Evolutionary conservation across 2,329 filamentous ascomycete genomes (phyloP), one percentile per base, ranked within the genome.

Genomic region (Lasiodiplodia gonubiensis): DNA sequence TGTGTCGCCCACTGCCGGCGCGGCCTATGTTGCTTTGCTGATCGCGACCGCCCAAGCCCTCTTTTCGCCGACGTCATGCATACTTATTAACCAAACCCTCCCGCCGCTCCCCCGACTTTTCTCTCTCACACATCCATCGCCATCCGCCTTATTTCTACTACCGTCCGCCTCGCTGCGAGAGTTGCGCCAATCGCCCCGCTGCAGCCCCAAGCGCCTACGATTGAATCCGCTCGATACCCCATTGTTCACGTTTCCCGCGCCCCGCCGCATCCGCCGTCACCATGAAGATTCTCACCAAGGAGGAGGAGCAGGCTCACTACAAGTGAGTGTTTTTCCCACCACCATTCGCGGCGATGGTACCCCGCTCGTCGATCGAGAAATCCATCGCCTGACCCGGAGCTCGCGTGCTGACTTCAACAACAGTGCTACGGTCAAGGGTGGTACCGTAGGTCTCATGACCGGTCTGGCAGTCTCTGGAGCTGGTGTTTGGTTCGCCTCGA

Each of bases 271-370:
- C 23, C 23, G 8, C 46, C 46, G 35, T 27, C 80, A 85, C 61
- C 70, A 99, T 98, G 95, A 98, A 97, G 90, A 85, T 98, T 77
- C 86, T 98, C 78, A 96, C 92, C 74, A 93, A 94, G 79, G 93
- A 97, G 87, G 92, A 97, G 83, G 94, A 97, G 82, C 79, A 85
- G 69, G 92, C 87, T 65, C 94, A 97, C 86, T 97, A 96, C 87
- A 82, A 85, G 87, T 89, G 23, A 37, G 54, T 68, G 11, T 46
- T 30, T n/a, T 11, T 49, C 35, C 65, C 74, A 54, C 23, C 37
- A 1, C 21, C 14, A 12, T 37, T 23, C 35, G n/a, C 49, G 21
- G 23, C 46, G 33, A 27, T n/a, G 30, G 33, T 27, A 23, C 14
- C 18, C 35, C 25, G 27, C 25, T 14, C 12, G 25, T 30, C 5